phyloP scores from a whole-genome alignment of 2,329 filamentous ascomycete genomes.

The Fusarium liriodendri region DNA sequence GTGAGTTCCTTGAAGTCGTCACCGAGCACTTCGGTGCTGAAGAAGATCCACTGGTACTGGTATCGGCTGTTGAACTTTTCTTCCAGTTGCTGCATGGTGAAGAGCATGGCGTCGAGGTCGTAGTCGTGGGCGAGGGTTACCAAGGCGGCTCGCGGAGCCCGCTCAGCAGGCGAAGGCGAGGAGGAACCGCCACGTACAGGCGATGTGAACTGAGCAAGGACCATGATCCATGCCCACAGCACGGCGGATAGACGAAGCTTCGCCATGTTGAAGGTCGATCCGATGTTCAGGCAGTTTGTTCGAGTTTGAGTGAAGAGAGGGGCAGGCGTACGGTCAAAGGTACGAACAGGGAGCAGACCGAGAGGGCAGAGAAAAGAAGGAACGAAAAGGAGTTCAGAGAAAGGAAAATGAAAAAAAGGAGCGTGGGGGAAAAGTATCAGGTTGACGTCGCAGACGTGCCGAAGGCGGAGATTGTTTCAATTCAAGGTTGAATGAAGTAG shows the following conservation, averaged over 20 bases:
- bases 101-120: constrained; percentile 47
- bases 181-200: constrained; percentile 30
- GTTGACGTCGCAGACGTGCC: constrained; percentile 24
- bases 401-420: constrained; percentile 29
- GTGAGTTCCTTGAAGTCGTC: constrained; percentile 80
- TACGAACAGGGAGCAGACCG: constrained; percentile 18
- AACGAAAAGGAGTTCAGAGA: constrained; percentile 8
- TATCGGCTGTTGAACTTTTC: constrained; percentile 79
- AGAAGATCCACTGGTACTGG: constrained; percentile 90
- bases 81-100: constrained; percentile 66
- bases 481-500: constrained; percentile 31
- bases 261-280: constrained; percentile 29
- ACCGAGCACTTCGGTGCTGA: constrained; percentile 83
- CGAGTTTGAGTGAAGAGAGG: background rate
- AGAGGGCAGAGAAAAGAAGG: constrained; percentile 17
- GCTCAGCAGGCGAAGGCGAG: constrained; percentile 34
- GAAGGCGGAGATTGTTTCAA: constrained; percentile 33
- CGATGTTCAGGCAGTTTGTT: background rate
- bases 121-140: constrained; percentile 47
- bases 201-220: constrained; percentile 37
- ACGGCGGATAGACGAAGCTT: constrained; percentile 9
- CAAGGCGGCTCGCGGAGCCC: constrained; percentile 46
- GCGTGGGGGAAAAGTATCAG: constrained; percentile 26
- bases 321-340: constrained; percentile 5
- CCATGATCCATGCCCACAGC: constrained; percentile 28